A percentile compares a stretch with the other conserved stretches of the same genome.
phyloP scores from a whole-genome alignment of 1,284 basidiomycete genomes.

The Sparassis latifolia region DNA sequence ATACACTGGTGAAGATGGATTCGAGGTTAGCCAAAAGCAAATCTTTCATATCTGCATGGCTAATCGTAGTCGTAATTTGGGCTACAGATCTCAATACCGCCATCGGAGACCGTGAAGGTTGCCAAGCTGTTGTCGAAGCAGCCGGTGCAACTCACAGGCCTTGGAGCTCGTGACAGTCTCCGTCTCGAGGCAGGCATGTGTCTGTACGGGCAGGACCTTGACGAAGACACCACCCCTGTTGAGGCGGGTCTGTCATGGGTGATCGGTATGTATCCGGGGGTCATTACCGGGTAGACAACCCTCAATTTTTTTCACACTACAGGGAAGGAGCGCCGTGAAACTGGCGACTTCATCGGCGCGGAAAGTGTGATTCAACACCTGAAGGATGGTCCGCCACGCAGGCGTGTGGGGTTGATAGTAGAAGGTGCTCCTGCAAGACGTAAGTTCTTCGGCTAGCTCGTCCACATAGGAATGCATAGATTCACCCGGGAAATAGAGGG shows the following conservation, averaged over 20 bases:
- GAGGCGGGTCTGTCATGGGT: slow-evolving; percentile 93
- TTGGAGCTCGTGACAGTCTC: slow-evolving; percentile 91
- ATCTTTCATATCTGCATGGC: background rate
- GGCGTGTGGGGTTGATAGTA: slow-evolving; percentile 82
- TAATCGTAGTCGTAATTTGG: background rate
- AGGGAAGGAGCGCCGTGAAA: slow-evolving; percentile 79
- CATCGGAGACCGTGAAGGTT: slow-evolving; percentile 65
- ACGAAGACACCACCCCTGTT: slow-evolving; percentile 82
- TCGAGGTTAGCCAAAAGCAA: slow-evolving; percentile 57
- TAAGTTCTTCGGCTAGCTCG: slow-evolving; percentile 25
- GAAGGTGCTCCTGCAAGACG: slow-evolving; percentile 84
- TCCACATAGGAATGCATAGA: background rate
- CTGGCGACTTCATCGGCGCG: slow-evolving; percentile 78
- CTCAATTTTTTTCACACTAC: background rate
- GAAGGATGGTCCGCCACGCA: slow-evolving; percentile 71
- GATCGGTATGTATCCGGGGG: slow-evolving; percentile 53
- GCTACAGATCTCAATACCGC: slow-evolving; percentile 82
- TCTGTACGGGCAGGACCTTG: slow-evolving; percentile 91
- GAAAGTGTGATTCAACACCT: slow-evolving; percentile 76
- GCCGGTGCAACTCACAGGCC: slow-evolving; percentile 84
- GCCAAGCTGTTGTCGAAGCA: slow-evolving; percentile 66
- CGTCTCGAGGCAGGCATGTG: slow-evolving; percentile 98
- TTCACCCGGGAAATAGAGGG: slow-evolving; percentile 51
- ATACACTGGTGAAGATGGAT: slow-evolving; percentile 98
- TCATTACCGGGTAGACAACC: background rate